Evolutionary conservation across 768 basidiomycete species (phyloP).

Genomic region (Coprinopsis marcescibilis): DNA sequence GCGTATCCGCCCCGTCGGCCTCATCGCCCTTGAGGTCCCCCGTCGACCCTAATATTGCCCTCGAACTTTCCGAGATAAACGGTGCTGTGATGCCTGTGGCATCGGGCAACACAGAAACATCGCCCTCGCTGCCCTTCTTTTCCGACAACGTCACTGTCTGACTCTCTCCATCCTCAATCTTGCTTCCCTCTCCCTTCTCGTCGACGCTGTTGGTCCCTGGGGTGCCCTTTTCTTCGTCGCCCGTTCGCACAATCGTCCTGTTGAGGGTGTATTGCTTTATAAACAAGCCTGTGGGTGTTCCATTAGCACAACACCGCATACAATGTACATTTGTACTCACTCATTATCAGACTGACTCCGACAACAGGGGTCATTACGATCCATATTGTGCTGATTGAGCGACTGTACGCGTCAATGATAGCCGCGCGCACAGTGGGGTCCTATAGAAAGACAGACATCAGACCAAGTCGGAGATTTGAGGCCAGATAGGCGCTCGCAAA

Average conservation of each 20-base stretch:
- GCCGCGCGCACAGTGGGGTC: slow-evolving; percentile 41
- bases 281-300: slow-evolving; percentile 38
- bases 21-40: too few relatives aligned
- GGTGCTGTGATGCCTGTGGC: too few relatives aligned
- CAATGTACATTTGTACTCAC: slow-evolving; percentile 23
- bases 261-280: slow-evolving; percentile 56
- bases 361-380: slow-evolving; percentile 54
- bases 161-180: slow-evolving; percentile 16
- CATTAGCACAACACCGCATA: not conserved
- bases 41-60: too few relatives aligned
- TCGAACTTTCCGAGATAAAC: too few relatives aligned
- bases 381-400: slow-evolving; percentile 62
- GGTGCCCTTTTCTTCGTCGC: slow-evolving; percentile 18
- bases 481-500: not conserved
- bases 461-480: not conserved
- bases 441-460: slow-evolving; percentile 23
- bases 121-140: not conserved
- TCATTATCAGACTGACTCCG: slow-evolving; percentile 46
- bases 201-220: slow-evolving; percentile 2
- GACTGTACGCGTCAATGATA: slow-evolving; percentile 57
- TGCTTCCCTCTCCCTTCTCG: slow-evolving; percentile 12
- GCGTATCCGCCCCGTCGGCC: too few relatives aligned
- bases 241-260: slow-evolving; percentile 39
- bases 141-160: not conserved
- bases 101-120: too few relatives aligned